These are phyloP conservation scores for Diaporthe caulivora DNA, from an alignment of 2,329 filamentous ascomycete genomes.

Conservation along the genomic window DNA sequence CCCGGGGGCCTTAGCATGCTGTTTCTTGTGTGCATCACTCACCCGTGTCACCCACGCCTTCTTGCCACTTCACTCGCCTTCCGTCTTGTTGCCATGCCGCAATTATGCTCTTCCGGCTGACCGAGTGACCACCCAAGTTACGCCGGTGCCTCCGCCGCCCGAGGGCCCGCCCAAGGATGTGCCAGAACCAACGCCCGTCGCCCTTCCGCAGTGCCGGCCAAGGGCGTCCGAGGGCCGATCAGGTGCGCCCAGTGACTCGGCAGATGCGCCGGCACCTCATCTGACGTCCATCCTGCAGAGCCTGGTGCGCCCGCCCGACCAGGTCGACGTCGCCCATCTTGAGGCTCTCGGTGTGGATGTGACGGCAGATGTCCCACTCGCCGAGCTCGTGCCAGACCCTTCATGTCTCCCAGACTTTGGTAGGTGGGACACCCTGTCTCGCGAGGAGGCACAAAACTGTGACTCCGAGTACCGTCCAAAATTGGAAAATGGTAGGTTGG, in stretches of 20 bases:
- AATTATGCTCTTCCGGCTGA: conserved; percentile 30
- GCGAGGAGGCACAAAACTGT: conserved; percentile 62
- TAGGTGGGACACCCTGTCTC: conserved; percentile 62
- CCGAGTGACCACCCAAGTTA: conserved; percentile 24
- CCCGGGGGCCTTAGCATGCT: not conserved
- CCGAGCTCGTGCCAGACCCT: conserved; percentile 66
- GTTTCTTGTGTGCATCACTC: conserved; percentile 32
- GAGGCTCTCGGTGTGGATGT: conserved; percentile 70
- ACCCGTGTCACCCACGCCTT: conserved; percentile 35
- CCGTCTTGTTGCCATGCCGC: conserved; percentile 31
- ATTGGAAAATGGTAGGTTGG: conserved; percentile 65
- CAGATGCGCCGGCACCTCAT: conserved; percentile 47
- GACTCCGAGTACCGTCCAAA: conserved; percentile 62
- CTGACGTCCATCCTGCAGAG: conserved; percentile 65
- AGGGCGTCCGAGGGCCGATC: conserved; percentile 40
- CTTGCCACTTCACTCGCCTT: conserved; percentile 34
- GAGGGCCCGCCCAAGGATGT: conserved; percentile 61
- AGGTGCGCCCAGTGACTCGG: conserved; percentile 22
- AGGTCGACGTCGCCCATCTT: conserved; percentile 61
- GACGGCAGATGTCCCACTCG: conserved; percentile 60
- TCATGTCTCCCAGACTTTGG: conserved; percentile 66
- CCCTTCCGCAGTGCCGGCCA: conserved; percentile 60
- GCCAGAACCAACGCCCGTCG: conserved; percentile 68
- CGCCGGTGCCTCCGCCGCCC: conserved; percentile 37
- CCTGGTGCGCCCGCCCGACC: conserved; percentile 65